phyloP scores from a whole-genome alignment of 1,139 yeast species.

The Saccharomyces hybrid region DNA sequence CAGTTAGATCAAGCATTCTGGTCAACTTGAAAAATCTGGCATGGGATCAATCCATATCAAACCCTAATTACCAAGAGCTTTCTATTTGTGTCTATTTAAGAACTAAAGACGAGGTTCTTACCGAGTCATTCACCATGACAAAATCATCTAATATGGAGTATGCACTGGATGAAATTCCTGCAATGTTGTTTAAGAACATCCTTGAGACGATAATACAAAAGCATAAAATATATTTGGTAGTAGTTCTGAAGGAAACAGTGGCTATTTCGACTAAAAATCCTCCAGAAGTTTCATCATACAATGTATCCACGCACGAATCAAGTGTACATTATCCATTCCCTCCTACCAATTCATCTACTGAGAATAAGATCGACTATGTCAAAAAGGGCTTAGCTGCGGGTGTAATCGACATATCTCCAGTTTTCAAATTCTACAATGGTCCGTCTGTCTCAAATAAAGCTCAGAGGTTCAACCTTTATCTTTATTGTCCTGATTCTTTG shows the following conservation, averaged over 20 bases:
- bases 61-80: conserved; percentile 61
- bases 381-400: conserved; percentile 86
- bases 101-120: conserved; percentile 54
- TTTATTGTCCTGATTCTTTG: conserved; percentile 34
- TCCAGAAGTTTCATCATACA: conserved; percentile 11
- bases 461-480: conserved; percentile 62
- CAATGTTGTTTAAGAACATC: conserved; percentile 71
- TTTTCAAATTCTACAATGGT: conserved; percentile 61
- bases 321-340: conserved; percentile 14
- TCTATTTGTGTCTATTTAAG: conserved; percentile 68
- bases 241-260: conserved; percentile 56
- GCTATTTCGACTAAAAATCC: conserved; percentile 20
- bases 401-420: conserved; percentile 74
- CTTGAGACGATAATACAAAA: conserved; percentile 62
- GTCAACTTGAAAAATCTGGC: conserved; percentile 71
- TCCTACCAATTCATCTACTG: conserved; percentile 13
- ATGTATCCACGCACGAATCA: conserved; percentile 17
- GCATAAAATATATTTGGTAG: conserved; percentile 59
- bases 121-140: conserved; percentile 49
- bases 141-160: conserved; percentile 37
- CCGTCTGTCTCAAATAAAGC: conserved; percentile 50
- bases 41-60: conserved; percentile 49
- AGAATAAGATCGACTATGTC: conserved; percentile 36
- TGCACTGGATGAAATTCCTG: conserved; percentile 61
- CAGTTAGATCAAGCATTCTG: conserved; percentile 59